Conservation (phyloP, 257 asterid genomes). For the Nicotiana sylvestris region DNA sequence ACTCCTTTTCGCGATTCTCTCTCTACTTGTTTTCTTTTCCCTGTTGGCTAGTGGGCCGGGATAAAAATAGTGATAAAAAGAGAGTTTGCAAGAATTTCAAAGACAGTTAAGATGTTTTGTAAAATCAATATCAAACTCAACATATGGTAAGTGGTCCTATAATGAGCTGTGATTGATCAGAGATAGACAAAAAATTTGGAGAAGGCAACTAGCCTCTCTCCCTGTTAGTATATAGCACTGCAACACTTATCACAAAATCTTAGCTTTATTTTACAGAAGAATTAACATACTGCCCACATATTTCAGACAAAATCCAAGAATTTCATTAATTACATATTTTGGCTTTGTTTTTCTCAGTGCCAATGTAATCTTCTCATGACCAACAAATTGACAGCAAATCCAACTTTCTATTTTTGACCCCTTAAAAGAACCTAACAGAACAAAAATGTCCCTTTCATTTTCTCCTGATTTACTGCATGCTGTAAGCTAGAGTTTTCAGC, state of each 20-base stretch:
- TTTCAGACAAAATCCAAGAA: conserved; percentile 11
- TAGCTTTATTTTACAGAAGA: neutral
- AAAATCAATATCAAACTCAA: neutral
- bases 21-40: neutral
- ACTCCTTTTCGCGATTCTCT: neutral
- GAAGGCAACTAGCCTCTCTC: conserved; percentile 1
- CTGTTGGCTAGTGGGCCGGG: neutral
- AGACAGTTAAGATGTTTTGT: neutral
- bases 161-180: conserved; percentile 12
- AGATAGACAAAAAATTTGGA: conserved; percentile 7
- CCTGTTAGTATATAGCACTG: neutral
- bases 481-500: neutral
- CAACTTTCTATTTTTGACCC: neutral
- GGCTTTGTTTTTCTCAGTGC: neutral
- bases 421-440: conserved; percentile 4
- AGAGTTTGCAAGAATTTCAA: conserved; percentile 3
- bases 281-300: neutral
- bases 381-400: conserved; percentile 3
- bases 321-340: neutral
- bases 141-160: conserved; percentile 17
- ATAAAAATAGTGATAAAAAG: neutral
- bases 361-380: neutral
- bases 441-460: neutral
- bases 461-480: neutral
- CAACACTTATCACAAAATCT: neutral